Evolutionary conservation across 1,139 yeast genomes (phyloP).

Genomic region (Pichia sp.): DNA sequence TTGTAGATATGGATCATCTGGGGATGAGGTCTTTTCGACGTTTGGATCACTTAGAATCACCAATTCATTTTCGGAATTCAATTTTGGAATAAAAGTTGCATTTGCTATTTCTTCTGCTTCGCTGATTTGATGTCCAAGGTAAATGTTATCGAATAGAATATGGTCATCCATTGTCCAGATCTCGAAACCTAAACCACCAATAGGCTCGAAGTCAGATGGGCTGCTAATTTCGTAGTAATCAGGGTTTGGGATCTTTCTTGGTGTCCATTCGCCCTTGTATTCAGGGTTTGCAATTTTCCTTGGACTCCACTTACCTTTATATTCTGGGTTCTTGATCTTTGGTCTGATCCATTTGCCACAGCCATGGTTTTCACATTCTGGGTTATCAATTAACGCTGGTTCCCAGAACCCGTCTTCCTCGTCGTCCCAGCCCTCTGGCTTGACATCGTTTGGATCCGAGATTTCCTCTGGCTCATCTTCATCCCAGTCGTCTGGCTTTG

Average conservation of each 20-base stretch:
- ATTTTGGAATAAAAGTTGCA: conserved; percentile 62
- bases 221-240: conserved; percentile 52
- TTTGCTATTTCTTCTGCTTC: conserved; percentile 87
- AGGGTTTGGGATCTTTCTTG: conserved; percentile 64
- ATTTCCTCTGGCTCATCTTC: conserved; percentile 56
- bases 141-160: conserved; percentile 75
- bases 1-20: conserved; percentile 22
- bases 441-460: conserved; percentile 58
- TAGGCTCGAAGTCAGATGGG: conserved; percentile 61
- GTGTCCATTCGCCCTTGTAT: conserved; percentile 78
- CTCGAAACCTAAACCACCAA: conserved; percentile 85
- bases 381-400: conserved; percentile 66
- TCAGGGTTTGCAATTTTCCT: conserved; percentile 67
- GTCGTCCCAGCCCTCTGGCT: conserved; percentile 80
- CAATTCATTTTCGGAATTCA: conserved; percentile 47
- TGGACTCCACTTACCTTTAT: conserved; percentile 73
- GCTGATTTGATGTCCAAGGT: conserved; percentile 71
- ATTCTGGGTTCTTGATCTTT: conserved; percentile 58
- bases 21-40: conserved; percentile 28
- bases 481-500: conserved; percentile 76
- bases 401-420: conserved; percentile 84
- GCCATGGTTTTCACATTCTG: conserved; percentile 63
- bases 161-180: conserved; percentile 82
- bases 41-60: conserved; percentile 38
- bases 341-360: conserved; percentile 78